Percentiles rank a stretch among this genome's conserved stretches.
These are phyloP conservation scores for Trichoderma lentiforme DNA, from an alignment of 2,329 filamentous ascomycete species.

Conservation along the genomic window DNA sequence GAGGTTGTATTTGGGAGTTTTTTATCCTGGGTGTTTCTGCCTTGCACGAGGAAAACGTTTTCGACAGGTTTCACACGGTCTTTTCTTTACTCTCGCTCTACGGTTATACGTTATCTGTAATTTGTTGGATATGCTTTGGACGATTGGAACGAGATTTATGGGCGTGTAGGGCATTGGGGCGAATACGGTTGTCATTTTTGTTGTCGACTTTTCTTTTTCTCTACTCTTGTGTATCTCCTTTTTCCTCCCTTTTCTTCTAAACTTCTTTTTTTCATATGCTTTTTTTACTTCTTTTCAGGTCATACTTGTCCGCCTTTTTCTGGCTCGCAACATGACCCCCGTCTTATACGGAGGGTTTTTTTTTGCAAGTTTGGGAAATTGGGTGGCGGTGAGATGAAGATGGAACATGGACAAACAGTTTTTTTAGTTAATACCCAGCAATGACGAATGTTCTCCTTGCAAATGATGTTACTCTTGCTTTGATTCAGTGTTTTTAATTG, in stretches of 20 bases:
- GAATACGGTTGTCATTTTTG: background rate
- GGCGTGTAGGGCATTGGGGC: constrained; percentile 2
- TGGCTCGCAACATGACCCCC: background rate
- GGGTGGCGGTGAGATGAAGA: background rate
- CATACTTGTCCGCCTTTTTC: background rate
- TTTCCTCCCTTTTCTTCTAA: background rate
- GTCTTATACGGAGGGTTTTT: background rate
- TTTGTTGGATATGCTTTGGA: background rate
- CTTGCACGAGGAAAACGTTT: background rate
- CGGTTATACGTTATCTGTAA: background rate
- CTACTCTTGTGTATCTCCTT: background rate
- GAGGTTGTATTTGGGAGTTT: background rate
- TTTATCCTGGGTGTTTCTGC: background rate
- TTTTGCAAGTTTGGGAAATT: background rate
- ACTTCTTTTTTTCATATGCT: background rate
- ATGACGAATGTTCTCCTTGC: constrained; percentile 4
- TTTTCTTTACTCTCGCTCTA: background rate
- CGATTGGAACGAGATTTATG: constrained; percentile 4
- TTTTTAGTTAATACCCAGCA: constrained; percentile 6
- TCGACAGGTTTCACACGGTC: constrained; percentile 16
- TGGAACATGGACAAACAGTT: background rate
- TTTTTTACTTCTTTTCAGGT: background rate
- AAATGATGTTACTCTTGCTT: background rate
- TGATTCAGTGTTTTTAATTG: background rate
- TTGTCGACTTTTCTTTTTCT: background rate